These are phyloP conservation scores for Raffaelea ambrosiae DNA, from an alignment of 2,329 filamentous ascomycete species.

Conservation along the genomic window DNA sequence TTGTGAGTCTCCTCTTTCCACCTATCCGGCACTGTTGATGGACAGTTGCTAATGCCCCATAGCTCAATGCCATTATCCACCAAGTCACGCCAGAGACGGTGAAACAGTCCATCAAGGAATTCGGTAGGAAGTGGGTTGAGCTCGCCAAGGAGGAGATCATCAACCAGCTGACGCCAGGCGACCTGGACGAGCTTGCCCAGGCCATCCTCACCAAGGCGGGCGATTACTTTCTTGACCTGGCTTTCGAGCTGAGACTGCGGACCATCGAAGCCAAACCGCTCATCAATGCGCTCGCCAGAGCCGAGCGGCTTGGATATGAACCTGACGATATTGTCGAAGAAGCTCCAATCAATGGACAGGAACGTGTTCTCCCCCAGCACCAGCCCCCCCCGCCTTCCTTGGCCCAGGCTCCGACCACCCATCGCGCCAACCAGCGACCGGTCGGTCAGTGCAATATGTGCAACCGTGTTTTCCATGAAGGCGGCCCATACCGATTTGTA, in stretches of 20 bases:
- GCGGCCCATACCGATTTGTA: constrained; percentile 22
- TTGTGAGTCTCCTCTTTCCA: constrained; percentile 30
- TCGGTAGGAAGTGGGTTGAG: constrained; percentile 34
- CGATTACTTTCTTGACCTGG: constrained; percentile 41
- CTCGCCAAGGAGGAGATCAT: constrained; percentile 33
- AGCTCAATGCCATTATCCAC: constrained; percentile 43
- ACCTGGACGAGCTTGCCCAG: constrained; percentile 37
- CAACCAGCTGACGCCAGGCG: constrained; percentile 26
- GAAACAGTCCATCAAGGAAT: constrained; percentile 31
- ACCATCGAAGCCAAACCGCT: constrained; percentile 46
- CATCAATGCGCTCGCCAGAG: constrained; percentile 47
- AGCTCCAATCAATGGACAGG: constrained; percentile 23
- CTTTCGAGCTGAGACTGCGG: constrained; percentile 39
- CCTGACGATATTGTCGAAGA: constrained; percentile 39
- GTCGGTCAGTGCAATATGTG: constrained; percentile 19
- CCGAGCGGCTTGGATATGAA: constrained; percentile 50
- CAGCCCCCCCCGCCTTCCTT: neutral
- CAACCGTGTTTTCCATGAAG: constrained; percentile 25
- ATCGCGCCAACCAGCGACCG: neutral
- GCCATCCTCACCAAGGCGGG: constrained; percentile 37
- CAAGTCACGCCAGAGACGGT: constrained; percentile 30
- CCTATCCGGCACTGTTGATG: neutral
- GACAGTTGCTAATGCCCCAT: neutral
- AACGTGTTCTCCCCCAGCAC: constrained; percentile 25
- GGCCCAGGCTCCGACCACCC: neutral